Base-by-base conservation (phyloP, 1,139 yeast genomes). In the Arxiozyma slooffiae region DNA sequence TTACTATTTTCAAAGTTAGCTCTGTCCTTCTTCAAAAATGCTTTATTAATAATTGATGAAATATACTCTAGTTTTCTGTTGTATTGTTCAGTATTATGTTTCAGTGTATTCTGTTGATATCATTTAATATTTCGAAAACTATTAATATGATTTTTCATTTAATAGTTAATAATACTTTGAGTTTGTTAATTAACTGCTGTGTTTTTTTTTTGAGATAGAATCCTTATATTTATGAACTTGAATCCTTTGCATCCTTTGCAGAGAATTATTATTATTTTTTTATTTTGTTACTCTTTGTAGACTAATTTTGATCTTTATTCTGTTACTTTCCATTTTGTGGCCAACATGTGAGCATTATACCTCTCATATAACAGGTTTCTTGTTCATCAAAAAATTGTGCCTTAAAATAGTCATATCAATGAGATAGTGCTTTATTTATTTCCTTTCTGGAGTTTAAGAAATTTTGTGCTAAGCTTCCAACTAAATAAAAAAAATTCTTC, bases 251-350 rank as follows among this genome's bases (percentile, higher is more conserved):
- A 34, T 42, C 45, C 20, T 42, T 18, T 20, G n/a, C n/a, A n/a
- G n/a, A n/a, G n/a, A n/a, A n/a, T n/a, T n/a, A n/a, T n/a, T n/a
- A n/a, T n/a, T n/a, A n/a, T n/a, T n/a, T n/a, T n/a, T n/a, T n/a
- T n/a, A n/a, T n/a, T n/a, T 42, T 34, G 6, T 23, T 40, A 14
- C 14, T 40, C 23, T 18, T 23, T n/a, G 30, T 16, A 20, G 38
- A 30, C 43, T 38, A 45, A 14, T 39, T 39, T 45, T 45, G 16
- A 45, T 26, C 22, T 39, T 45, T 23, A 16, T 38, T 39, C 43
- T 30, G 16, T 26, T 38, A 8, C 38, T 39, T n/a, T 23, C 22
- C 48, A 24, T 16, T n/a, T n/a, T 30, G n/a, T 4, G 36, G 24
- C 6, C 36, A 9, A 11, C 30, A 17, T 9, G 38, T 20, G 7